A percentile compares a stretch with the other conserved stretches of the same genome.
Evolutionary conservation across 768 basidiomycete genomes (phyloP).

Genomic region (Hemileccinum impolitum): DNA sequence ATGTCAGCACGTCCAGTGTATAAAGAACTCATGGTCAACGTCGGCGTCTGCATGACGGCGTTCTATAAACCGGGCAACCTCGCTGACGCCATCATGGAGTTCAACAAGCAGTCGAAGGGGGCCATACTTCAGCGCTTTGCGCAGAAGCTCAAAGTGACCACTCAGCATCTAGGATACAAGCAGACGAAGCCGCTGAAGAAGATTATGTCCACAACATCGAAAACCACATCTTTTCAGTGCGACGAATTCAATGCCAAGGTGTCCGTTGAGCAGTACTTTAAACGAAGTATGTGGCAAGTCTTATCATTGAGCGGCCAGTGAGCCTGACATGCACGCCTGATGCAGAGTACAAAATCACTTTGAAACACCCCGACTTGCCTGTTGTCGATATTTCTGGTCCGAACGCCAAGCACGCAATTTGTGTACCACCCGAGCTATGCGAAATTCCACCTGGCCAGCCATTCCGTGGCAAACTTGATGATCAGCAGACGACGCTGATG

Average conservation of each 20-base stretch:
- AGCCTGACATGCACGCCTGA: constrained; percentile 5
- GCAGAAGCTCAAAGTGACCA: constrained; percentile 56
- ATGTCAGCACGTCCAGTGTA: constrained; percentile 48
- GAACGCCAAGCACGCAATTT: constrained; percentile 30
- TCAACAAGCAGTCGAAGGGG: constrained; percentile 37
- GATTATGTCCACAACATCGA: constrained; percentile 40
- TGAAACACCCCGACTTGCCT: constrained; percentile 50
- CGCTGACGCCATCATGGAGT: constrained; percentile 52
- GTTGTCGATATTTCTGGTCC: constrained; percentile 52
- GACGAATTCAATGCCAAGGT: constrained; percentile 51
- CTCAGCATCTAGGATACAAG: constrained; percentile 52
- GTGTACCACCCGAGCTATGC: constrained; percentile 70
- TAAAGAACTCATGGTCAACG: constrained; percentile 50
- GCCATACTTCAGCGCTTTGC: constrained; percentile 47
- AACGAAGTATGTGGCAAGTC: constrained; percentile 43
- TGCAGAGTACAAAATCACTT: constrained; percentile 55
- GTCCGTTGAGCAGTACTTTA: constrained; percentile 64
- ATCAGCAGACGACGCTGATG: constrained; percentile 67
- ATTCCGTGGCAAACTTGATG: constrained; percentile 58
- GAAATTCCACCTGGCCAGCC: constrained; percentile 56
- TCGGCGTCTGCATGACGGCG: constrained; percentile 52
- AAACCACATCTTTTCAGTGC: constrained; percentile 50
- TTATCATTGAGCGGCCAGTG: not conserved
- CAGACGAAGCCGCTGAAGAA: constrained; percentile 45
- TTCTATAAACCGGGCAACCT: constrained; percentile 62